A percentile compares a stretch with the other conserved stretches of the same genome.
Conservation (phyloP, 345 rosid genomes). For the Stellera chamaejasme region DNA sequence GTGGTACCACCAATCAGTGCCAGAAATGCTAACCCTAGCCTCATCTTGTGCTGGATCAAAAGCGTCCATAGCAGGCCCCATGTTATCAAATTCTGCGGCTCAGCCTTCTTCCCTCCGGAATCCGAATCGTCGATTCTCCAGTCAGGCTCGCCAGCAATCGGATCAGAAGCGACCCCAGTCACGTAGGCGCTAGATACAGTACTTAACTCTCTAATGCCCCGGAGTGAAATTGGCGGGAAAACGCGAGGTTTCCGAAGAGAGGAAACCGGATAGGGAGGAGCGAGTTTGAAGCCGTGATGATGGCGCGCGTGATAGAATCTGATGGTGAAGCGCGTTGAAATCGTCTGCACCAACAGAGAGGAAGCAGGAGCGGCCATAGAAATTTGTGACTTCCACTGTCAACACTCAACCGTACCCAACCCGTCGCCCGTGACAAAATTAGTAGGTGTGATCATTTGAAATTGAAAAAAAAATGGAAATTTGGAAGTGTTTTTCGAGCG, state of each 20-base stretch:
- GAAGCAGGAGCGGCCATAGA: conserved; percentile 22
- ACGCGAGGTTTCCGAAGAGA: conserved; percentile 14
- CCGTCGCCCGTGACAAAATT: too few species aligned
- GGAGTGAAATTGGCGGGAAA: conserved; percentile 30
- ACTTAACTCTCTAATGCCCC: conserved; percentile 11
- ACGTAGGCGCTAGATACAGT: conserved; percentile 51
- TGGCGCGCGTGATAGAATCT: conserved; percentile 14
- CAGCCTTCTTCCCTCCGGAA: conserved; percentile 17
- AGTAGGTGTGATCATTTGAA: too few species aligned
- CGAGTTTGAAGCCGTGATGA: conserved; percentile 3
- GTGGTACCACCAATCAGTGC: conserved; percentile 64
- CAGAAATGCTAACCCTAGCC: conserved; percentile 35
- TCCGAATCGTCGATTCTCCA: conserved; percentile 29
- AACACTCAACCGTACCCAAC: too few species aligned
- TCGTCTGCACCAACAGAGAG: conserved; percentile 30
- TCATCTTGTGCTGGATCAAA: conserved; percentile 48
- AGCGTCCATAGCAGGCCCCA: conserved; percentile 65
- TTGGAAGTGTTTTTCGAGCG: too few species aligned
- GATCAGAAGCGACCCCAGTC: conserved; percentile 69
- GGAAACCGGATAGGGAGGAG: conserved; percentile 1
- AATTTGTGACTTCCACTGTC: too few species aligned
- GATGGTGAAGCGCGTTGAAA: conserved; percentile 19
- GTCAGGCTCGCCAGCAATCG: conserved; percentile 46
- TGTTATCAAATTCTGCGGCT: conserved; percentile 37
- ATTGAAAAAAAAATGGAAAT: too few species aligned